phyloP scores from a whole-genome alignment of 345 rosid species.

The Pelargonium nanum region DNA sequence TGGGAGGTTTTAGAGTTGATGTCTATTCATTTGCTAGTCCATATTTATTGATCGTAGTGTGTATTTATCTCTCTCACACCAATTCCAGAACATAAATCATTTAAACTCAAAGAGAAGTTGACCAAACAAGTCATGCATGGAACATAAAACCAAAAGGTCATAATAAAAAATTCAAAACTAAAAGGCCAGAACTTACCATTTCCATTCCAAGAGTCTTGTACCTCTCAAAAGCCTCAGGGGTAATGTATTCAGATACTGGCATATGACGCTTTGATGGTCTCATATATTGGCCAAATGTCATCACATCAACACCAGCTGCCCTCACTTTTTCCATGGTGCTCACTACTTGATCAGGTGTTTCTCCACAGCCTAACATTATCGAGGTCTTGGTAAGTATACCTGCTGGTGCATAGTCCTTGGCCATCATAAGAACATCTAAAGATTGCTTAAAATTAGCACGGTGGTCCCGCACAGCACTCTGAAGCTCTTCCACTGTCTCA shows the following conservation, averaged over 20 bases:
- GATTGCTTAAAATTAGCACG: slow-evolving; percentile 98
- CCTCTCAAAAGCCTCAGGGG: slow-evolving; percentile 88
- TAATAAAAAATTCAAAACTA: not conserved
- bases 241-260: slow-evolving; percentile 90
- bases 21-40: not conserved
- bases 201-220: slow-evolving; percentile 80
- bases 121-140: not conserved
- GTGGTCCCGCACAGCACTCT: slow-evolving; percentile 68
- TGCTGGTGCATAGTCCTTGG: slow-evolving; percentile 60
- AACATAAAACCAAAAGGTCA: not conserved
- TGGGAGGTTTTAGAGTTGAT: no score
- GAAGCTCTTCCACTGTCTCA: slow-evolving; percentile 97
- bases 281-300: slow-evolving; percentile 98
- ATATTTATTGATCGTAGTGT: not conserved
- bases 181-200: slow-evolving; percentile 49
- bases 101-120: not conserved
- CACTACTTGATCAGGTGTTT: slow-evolving; percentile 90
- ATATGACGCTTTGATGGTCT: slow-evolving; percentile 96
- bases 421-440: slow-evolving; percentile 76
- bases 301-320: slow-evolving; percentile 97
- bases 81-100: not conserved
- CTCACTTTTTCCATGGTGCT: slow-evolving; percentile 91
- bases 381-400: slow-evolving; percentile 94
- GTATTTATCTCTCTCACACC: not conserved
- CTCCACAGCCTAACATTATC: slow-evolving; percentile 94